Base-by-base conservation (phyloP, 2,329 filamentous ascomycete species). In the Escovopsis sp. region DNA sequence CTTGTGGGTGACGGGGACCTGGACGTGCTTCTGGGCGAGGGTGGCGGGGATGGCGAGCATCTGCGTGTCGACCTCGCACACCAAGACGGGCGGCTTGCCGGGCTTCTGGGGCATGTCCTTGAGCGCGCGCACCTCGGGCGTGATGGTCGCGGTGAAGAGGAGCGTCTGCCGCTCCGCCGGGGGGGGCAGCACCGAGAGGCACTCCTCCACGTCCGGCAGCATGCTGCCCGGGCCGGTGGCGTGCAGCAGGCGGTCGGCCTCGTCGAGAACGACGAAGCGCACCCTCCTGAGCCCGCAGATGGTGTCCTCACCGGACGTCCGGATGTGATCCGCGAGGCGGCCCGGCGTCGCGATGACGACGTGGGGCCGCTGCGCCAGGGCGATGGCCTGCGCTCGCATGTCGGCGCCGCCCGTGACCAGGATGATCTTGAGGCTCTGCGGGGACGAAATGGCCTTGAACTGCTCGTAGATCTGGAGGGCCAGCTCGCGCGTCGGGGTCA, bases 391-490 rank as follows among this genome's bases (percentile, higher is more conserved):
- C 12, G 80, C 67, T 40, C 86, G 77, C 85, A 96, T 95, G 58
- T 98, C 89, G 28, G 83, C 77, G 33, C 91, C 91, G 40, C 91
- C 91, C 1, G 86, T 96, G 36, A 98, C 73, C n/a, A 98, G 73
- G 37, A 89, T 71, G 4, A 83, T 80, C 60, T 94, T 94, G 51
- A 98, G 74, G 44, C 80, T 83, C 55, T 94, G 86, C 0, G 85
- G 82, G 4, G 87, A 79, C 3, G 86, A 89, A 43, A 98, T 86
- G 12, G 91, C 91, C 57, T 86, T 86, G 66, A 96, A 81, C 61
- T 98, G 91, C 64, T 98, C 91, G 59, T 82, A 93, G 40, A 98
- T 95, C 59, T 98, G 91, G 19, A 96, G 73, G 4, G 91, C 91
- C 45, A 98, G 75, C 65, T 98, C 91, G 53, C 82, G 75, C 6